Evolutionary conservation across 2,329 filamentous ascomycete species (phyloP), one percentile per base, ranked within the genome.

Genomic region (Alternaria sp.): DNA sequence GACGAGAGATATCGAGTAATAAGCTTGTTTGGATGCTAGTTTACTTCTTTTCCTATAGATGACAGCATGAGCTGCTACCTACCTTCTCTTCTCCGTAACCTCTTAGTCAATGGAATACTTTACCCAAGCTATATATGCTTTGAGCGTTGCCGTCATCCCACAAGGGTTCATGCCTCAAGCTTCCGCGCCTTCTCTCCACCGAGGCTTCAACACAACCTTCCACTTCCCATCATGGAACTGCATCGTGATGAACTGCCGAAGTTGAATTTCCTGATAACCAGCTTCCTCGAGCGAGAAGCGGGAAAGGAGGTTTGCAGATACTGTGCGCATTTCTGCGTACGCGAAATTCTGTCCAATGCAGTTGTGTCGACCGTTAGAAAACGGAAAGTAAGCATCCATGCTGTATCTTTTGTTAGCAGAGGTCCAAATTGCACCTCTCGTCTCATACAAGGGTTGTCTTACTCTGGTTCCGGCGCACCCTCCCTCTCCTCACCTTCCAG

Each of bases 211-310:
- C 12, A 52, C 38, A 43, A 52, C 38, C 9, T 16, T 52, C 49
- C 49, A 52, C 24, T 52, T 52, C 20, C 49, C 49, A 52, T 36
- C 32, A 36, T 36, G 32, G 5, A 36, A 43, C 12, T 53, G 26
- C 51, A 53, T 53, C 38, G 51, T 53, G 8, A 53, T 53, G 14
- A 53, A 53, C 16, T 43, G 51, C 26, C 51, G 51, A 26, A 53
- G 51, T 12, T 53, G 51, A 30, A 53, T 53, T 9, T 53, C 11
- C 14, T 53, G 28, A 42, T 53, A 36, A 14, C 51, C 39, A 44
- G 51, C 51, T 42, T 44, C 39, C 9, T 42, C n/a, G 5, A 53
- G 11, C 5, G 39, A 42, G 20, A 53, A 53, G 39, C 28, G 38
- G 11, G 26, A 53, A 24, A 53, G 38, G 7, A 53, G 24, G 8